phyloP scores from a whole-genome alignment of 768 basidiomycete genomes.

The Lanmaoa pseudosensibilis region DNA sequence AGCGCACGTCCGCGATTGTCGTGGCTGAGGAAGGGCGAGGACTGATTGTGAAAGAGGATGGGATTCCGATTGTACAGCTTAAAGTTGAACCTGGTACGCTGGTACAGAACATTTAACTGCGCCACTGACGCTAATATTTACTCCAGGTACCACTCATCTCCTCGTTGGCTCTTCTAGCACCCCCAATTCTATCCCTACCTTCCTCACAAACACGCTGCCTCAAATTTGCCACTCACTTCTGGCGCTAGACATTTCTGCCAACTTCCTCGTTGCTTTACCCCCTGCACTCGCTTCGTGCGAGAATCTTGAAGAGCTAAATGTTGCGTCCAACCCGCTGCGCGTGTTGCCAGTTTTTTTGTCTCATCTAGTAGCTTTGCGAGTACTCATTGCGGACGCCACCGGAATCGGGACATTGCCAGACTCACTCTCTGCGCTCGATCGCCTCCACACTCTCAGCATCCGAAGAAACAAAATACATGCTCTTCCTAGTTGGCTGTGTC shows the following conservation, averaged over 20 bases:
- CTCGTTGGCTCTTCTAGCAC: slow-evolving; percentile 80
- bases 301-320: slow-evolving; percentile 88
- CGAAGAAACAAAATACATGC: slow-evolving; percentile 85
- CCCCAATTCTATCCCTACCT: slow-evolving; percentile 74
- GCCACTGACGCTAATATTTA: not conserved
- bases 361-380: slow-evolving; percentile 71
- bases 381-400: slow-evolving; percentile 92
- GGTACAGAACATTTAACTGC: not conserved
- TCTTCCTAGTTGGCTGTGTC: slow-evolving; percentile 93
- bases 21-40: slow-evolving; percentile 83
- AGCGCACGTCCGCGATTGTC: slow-evolving; percentile 74
- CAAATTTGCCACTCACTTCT: slow-evolving; percentile 77
- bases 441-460: slow-evolving; percentile 85
- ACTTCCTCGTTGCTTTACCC: slow-evolving; percentile 82
- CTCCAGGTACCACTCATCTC: slow-evolving; percentile 87
- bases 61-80: slow-evolving; percentile 57
- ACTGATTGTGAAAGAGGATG: slow-evolving; percentile 75
- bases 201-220: slow-evolving; percentile 69
- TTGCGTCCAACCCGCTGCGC: slow-evolving; percentile 87
- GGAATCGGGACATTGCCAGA: slow-evolving; percentile 76
- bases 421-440: slow-evolving; percentile 68
- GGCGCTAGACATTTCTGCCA: slow-evolving; percentile 90
- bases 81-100: slow-evolving; percentile 71
- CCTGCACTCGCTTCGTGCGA: slow-evolving; percentile 77
- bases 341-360: slow-evolving; percentile 90